A percentile compares a stretch with the other conserved stretches of the same genome.
phyloP scores from a whole-genome alignment of 495 filamentous ascomycete genomes.

The Lindgomyces ingoldianus region DNA sequence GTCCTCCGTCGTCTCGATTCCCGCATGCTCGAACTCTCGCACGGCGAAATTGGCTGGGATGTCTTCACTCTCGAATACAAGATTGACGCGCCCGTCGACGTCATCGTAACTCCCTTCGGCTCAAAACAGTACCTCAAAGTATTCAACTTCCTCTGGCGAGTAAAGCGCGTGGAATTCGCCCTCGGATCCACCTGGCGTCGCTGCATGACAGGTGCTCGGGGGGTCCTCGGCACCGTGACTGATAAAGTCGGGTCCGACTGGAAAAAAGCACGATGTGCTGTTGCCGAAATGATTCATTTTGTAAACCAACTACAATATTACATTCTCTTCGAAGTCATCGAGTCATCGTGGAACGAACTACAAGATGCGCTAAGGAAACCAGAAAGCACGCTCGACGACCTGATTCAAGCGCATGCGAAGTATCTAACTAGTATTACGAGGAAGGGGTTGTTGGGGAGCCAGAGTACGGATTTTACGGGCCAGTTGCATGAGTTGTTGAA shows the following conservation, averaged over 20 bases:
- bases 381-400: slow-evolving; percentile 87
- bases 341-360: slow-evolving; percentile 86
- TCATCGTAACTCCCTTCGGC: slow-evolving; percentile 92
- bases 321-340: slow-evolving; percentile 98
- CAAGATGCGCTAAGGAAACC: slow-evolving; percentile 77
- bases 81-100: slow-evolving; percentile 94
- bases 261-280: slow-evolving; percentile 82
- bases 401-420: slow-evolving; percentile 85
- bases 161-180: slow-evolving; percentile 96
- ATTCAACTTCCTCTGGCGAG: slow-evolving; percentile 99
- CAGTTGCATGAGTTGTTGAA: slow-evolving; percentile 92
- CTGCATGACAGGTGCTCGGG: slow-evolving; percentile 91
- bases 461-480: slow-evolving; percentile 72
- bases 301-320: slow-evolving; percentile 97
- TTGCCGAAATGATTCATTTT: slow-evolving; percentile 98
- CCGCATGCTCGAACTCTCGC: slow-evolving; percentile 90
- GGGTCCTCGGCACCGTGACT: slow-evolving; percentile 81
- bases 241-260: slow-evolving; percentile 77
- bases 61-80: slow-evolving; percentile 99
- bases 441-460: slow-evolving; percentile 83
- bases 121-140: slow-evolving; percentile 96
- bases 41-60: slow-evolving; percentile 98
- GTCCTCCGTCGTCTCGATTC: slow-evolving; percentile 90
- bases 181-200: slow-evolving; percentile 88
- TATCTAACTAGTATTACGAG: slow-evolving; percentile 94